These are phyloP conservation scores for Forsythia suspensa DNA, from an alignment of 257 asterid species.

Conservation along the genomic window DNA sequence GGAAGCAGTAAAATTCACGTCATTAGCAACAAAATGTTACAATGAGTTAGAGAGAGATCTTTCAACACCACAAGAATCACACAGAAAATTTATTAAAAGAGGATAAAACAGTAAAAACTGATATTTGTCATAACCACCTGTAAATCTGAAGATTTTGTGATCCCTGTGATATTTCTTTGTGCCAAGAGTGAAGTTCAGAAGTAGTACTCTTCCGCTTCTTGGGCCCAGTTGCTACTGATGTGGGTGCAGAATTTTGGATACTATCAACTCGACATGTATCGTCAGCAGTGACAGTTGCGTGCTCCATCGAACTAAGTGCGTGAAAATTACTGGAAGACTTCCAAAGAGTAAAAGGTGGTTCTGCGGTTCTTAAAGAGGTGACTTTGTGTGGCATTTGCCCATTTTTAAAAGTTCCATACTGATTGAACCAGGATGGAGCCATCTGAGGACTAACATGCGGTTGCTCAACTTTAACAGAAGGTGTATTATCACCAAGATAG, in stretches of 20 bases:
- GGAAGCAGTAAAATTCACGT: conserved; percentile 33
- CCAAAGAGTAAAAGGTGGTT: conserved; percentile 37
- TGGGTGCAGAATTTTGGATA: conserved; percentile 33
- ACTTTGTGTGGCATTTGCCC: conserved; percentile 48
- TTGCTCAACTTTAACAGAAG: conserved; percentile 33
- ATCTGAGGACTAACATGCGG: conserved; percentile 60
- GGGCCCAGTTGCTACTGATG: conserved; percentile 34
- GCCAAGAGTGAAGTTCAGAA: conserved; percentile 59
- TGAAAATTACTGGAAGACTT: conserved; percentile 41
- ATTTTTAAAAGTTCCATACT: conserved; percentile 60
- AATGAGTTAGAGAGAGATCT: neutral
- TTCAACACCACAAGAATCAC: neutral
- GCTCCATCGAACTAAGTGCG: conserved; percentile 40
- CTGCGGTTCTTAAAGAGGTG: conserved; percentile 37
- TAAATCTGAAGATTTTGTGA: conserved; percentile 33
- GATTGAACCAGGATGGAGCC: conserved; percentile 89
- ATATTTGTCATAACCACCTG: conserved; percentile 43
- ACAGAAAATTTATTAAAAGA: neutral
- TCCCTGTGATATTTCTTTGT: conserved; percentile 55
- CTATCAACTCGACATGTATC: conserved; percentile 36
- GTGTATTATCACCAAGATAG: conserved; percentile 18
- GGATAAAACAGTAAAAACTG: neutral
- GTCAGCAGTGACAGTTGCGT: neutral
- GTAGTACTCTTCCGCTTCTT: conserved; percentile 62
- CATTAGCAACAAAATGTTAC: conserved; percentile 24